These are phyloP conservation scores for Podila epigama DNA, from an alignment of 192 early-diverging fungal species.

Conservation along the genomic window DNA sequence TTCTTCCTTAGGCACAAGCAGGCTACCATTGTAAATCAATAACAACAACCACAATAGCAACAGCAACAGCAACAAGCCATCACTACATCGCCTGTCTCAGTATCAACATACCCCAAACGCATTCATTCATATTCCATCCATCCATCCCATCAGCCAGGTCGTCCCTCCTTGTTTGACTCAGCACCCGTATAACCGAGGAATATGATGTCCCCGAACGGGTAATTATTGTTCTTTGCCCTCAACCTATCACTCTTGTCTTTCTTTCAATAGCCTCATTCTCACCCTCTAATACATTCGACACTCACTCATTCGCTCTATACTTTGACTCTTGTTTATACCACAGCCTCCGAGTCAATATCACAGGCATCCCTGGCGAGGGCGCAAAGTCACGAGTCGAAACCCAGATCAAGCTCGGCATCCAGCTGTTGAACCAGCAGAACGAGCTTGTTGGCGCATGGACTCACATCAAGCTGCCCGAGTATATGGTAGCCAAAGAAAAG, in stretches of 20 bases:
- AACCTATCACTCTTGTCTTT: neutral
- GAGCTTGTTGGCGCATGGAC: slow-evolving; percentile 81
- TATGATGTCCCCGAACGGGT: slow-evolving; percentile 41
- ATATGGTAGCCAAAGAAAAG: slow-evolving; percentile 84
- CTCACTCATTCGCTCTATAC: neutral
- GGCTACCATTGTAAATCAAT: neutral
- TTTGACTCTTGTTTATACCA: neutral
- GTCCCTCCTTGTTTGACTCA: too few species aligned
- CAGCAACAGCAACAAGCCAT: neutral
- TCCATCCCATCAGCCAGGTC: neutral
- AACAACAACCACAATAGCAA: neutral
- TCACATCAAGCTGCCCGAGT: slow-evolving; percentile 84
- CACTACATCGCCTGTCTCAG: too few species aligned
- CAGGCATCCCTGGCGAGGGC: slow-evolving; percentile 59
- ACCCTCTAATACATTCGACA: too few species aligned
- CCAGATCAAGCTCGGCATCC: slow-evolving; percentile 91
- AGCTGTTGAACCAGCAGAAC: slow-evolving; percentile 74
- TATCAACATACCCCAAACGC: too few species aligned
- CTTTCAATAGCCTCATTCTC: neutral
- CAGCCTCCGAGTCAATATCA: slow-evolving; percentile 47
- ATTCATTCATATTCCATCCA: too few species aligned
- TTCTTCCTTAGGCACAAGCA: neutral
- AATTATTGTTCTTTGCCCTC: neutral
- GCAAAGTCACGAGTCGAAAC: slow-evolving; percentile 95
- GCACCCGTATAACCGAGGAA: neutral